Conservation (phyloP, 2,329 filamentous ascomycete genomes). For the Lachnellula willkommii region DNA sequence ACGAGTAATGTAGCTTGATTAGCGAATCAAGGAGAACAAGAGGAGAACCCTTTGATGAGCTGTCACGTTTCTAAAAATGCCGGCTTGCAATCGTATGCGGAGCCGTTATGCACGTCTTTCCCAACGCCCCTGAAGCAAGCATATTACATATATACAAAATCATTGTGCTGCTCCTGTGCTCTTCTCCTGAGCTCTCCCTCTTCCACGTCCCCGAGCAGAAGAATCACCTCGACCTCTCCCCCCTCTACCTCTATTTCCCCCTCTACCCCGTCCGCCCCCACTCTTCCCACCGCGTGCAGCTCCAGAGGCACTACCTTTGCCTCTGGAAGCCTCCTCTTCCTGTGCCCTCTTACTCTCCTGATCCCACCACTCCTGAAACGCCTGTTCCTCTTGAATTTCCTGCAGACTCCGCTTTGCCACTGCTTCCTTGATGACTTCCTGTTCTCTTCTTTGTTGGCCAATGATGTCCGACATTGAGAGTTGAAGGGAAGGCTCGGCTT, state of each 20-base stretch:
- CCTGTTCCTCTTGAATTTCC: slow-evolving; percentile 95
- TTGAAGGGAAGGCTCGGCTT: slow-evolving; percentile 59
- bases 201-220: slow-evolving; percentile 1
- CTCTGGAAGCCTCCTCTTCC: slow-evolving; percentile 27
- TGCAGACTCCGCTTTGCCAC: slow-evolving; percentile 82
- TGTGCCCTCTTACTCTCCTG: slow-evolving; percentile 70
- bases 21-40: no score
- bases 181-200: slow-evolving; percentile 6
- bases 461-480: slow-evolving; percentile 85
- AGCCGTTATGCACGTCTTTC: slow-evolving; percentile 7
- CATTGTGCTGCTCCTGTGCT: background rate
- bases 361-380: slow-evolving; percentile 96
- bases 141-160: slow-evolving; percentile 2
- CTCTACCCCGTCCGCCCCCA: slow-evolving; percentile 15
- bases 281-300: slow-evolving; percentile 22
- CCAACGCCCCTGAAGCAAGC: slow-evolving; percentile 1
- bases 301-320: slow-evolving; percentile 6
- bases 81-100: slow-evolving; percentile 8
- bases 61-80: background rate
- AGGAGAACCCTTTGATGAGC: no score
- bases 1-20: no score
- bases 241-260: slow-evolving; percentile 15
- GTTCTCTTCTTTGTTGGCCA: slow-evolving; percentile 77
- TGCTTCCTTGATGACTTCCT: slow-evolving; percentile 74
- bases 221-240: slow-evolving; percentile 13